Percentiles rank a stretch among this genome's conserved stretches.
Evolutionary conservation across 352 stramenopile genomes (phyloP).

Genomic region (Plasmopara muralis): DNA sequence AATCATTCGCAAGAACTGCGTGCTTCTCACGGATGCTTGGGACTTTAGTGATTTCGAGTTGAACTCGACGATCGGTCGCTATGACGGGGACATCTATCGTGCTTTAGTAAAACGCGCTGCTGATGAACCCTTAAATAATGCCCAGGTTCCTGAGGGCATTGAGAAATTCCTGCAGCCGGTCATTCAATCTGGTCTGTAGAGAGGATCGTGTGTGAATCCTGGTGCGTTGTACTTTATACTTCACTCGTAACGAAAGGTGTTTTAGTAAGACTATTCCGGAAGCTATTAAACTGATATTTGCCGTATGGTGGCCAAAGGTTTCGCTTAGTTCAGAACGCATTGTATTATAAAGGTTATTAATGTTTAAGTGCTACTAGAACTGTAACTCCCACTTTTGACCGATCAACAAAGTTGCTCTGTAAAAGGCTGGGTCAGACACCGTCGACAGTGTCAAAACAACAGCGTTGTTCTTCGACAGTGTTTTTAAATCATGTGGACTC

Average conservation of each 20-base stretch:
- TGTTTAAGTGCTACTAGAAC: too few relatives aligned
- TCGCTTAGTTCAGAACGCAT: too few relatives aligned
- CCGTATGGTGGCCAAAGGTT: too few relatives aligned
- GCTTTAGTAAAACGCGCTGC: conserved; percentile 33
- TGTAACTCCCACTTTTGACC: too few relatives aligned
- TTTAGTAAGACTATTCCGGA: too few relatives aligned
- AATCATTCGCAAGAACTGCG: conserved; percentile 37
- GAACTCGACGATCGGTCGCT: conserved; percentile 50
- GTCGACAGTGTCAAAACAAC: not conserved
- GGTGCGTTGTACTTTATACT: too few relatives aligned
- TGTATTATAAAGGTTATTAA: too few relatives aligned
- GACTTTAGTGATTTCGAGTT: conserved; percentile 65
- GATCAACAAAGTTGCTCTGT: too few relatives aligned
- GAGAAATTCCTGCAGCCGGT: conserved; percentile 33
- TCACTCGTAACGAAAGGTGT: too few relatives aligned
- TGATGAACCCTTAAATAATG: conserved; percentile 49
- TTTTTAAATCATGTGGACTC: too few relatives aligned
- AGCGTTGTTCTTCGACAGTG: not conserved
- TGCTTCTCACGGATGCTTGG: conserved; percentile 40
- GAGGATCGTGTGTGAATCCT: not conserved
- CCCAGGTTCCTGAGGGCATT: conserved; percentile 37
- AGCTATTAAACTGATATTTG: too few relatives aligned
- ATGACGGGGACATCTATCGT: conserved; percentile 59
- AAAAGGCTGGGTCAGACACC: too few relatives aligned
- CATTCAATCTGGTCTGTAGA: conserved; percentile 19